Evolutionary conservation across 225 moss, liverwort and hornwort genomes (phyloP).

Genomic region (Neckera pumila): DNA sequence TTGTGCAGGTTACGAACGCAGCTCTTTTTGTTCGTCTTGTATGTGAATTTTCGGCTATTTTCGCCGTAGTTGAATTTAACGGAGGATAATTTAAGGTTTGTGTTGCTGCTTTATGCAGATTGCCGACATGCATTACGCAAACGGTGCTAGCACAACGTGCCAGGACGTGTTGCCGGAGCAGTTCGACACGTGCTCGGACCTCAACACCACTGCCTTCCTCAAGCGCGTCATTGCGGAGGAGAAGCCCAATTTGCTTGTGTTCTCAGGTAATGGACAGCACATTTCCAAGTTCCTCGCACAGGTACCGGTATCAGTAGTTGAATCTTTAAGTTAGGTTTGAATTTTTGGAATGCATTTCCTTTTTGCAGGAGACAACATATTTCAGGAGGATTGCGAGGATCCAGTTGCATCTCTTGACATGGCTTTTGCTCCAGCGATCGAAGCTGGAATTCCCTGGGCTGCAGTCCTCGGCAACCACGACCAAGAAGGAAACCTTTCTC

Average conservation of each 20-base stretch:
- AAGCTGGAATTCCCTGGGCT: constrained; percentile 48
- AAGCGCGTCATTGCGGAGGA: constrained; percentile 44
- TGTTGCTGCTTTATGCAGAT: constrained; percentile 5
- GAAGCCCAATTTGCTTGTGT: constrained; percentile 50
- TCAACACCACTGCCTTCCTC: constrained; percentile 60
- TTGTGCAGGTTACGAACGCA: constrained; percentile 29
- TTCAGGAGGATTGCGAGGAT: constrained; percentile 42
- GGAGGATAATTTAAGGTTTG: background rate
- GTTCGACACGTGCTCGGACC: constrained; percentile 40
- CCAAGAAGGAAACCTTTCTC: constrained; percentile 40
- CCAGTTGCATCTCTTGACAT: constrained; percentile 32
- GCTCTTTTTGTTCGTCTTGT: background rate
- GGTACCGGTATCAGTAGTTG: background rate
- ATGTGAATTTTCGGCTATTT: background rate
- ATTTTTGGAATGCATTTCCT: background rate
- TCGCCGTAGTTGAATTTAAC: background rate
- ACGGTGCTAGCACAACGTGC: constrained; percentile 45
- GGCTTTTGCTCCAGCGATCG: constrained; percentile 54
- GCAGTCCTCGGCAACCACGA: constrained; percentile 65
- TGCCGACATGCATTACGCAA: constrained; percentile 64
- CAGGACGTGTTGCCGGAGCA: constrained; percentile 48
- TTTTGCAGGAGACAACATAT: constrained; percentile 51
- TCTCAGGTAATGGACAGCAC: constrained; percentile 25
- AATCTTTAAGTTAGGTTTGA: background rate
- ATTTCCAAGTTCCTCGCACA: background rate